phyloP scores from a whole-genome alignment of 2,329 filamentous ascomycete species.

The Torrubiellomyces zombiae region DNA sequence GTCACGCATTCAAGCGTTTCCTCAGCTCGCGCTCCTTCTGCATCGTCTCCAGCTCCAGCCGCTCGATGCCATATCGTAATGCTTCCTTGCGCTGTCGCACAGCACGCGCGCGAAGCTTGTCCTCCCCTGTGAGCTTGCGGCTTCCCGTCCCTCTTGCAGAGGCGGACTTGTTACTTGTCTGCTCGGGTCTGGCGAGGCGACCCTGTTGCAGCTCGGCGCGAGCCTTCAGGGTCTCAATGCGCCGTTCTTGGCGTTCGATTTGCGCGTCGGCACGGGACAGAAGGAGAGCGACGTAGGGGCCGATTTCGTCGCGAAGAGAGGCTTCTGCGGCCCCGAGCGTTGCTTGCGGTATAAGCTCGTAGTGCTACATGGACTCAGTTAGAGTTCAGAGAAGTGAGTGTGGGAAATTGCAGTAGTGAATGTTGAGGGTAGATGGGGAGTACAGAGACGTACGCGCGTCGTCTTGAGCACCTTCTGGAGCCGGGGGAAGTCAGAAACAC shows the following conservation, averaged over 20 bases:
- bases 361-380: constrained; percentile 58
- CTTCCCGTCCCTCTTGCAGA: constrained; percentile 7
- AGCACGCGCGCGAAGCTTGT: constrained; percentile 37
- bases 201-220: constrained; percentile 74
- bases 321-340: constrained; percentile 69
- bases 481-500: constrained; percentile 41
- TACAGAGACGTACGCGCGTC: constrained; percentile 33
- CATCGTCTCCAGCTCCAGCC: constrained; percentile 70
- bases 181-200: constrained; percentile 22
- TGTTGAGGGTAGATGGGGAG: background rate
- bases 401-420: constrained; percentile 2
- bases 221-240: constrained; percentile 70
- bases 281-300: constrained; percentile 67
- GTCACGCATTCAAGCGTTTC: constrained; percentile 27
- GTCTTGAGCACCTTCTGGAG: constrained; percentile 38
- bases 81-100: constrained; percentile 70
- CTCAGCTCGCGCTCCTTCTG: constrained; percentile 50
- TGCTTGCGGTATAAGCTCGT: constrained; percentile 78
- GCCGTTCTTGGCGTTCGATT: constrained; percentile 65
- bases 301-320: constrained; percentile 73
- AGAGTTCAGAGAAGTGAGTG: too few relatives aligned
- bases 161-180: constrained; percentile 5
- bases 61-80: constrained; percentile 71
- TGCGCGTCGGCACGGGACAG: constrained; percentile 71
- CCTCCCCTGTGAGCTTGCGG: constrained; percentile 33